phyloP scores from a whole-genome alignment of 129 eudicot genomes.

The Ambrosia artemisiifolia region DNA sequence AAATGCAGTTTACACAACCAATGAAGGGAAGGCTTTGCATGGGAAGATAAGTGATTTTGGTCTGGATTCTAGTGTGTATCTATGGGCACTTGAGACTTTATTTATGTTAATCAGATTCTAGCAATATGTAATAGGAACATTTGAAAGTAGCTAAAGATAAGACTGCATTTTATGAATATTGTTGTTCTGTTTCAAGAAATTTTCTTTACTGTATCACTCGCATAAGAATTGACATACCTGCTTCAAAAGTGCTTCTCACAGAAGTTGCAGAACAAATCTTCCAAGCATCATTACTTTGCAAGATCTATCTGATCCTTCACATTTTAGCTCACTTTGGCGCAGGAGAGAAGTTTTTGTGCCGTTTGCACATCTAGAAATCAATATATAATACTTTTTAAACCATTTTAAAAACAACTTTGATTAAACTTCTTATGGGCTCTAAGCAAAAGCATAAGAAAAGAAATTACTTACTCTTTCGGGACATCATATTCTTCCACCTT shows the following conservation, averaged over 20 bases:
- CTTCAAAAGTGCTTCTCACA: conserved; percentile 26
- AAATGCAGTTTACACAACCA: conserved; percentile 34
- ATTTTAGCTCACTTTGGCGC: conserved; percentile 18
- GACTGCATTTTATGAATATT: conserved; percentile 2
- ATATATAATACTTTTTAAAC: not conserved
- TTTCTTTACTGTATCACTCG: not conserved
- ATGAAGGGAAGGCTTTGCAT: conserved; percentile 42
- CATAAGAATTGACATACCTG: conserved; percentile 29
- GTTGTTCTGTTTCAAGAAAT: conserved; percentile 11
- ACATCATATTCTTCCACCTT: conserved; percentile 20
- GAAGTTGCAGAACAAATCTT: conserved; percentile 44
- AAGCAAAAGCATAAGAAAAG: not conserved
- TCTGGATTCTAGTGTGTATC: not conserved
- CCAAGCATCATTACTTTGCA: conserved; percentile 46
- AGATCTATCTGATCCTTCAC: conserved; percentile 26
- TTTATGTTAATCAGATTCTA: conserved; percentile 5
- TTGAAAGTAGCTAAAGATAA: conserved; percentile 5
- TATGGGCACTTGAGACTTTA: not conserved
- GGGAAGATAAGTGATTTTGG: conserved; percentile 27
- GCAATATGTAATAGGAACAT: conserved; percentile 22
- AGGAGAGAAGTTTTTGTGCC: conserved; percentile 25
- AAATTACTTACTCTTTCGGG: conserved; percentile 27
- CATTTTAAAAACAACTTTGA: conserved; percentile 8
- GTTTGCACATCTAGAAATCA: conserved; percentile 31
- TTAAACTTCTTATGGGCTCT: not conserved